These are phyloP conservation scores for Corynespora cassiicola DNA, from an alignment of 2,329 filamentous ascomycete species.

Conservation along the genomic window DNA sequence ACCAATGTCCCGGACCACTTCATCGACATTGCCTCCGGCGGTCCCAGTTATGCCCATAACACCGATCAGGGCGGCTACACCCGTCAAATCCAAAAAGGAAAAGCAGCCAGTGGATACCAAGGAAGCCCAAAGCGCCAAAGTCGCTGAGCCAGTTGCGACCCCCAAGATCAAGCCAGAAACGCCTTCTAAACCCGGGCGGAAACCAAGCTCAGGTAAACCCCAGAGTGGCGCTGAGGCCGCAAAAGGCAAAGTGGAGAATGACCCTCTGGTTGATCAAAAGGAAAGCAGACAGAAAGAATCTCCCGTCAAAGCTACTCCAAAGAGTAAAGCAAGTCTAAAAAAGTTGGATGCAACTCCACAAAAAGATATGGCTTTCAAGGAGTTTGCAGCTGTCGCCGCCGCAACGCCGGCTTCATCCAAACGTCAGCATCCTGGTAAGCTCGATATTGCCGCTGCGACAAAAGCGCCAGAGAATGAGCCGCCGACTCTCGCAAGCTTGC, in stretches of 20 bases:
- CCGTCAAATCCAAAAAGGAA: constrained; percentile 33
- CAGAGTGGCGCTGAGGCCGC: constrained; percentile 15
- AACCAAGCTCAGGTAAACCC: constrained; percentile 16
- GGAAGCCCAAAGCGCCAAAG: constrained; percentile 3
- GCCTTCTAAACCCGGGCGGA: constrained; percentile 23
- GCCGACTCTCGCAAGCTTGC: constrained; percentile 14
- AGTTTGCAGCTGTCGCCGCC: constrained; percentile 8
- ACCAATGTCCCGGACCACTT: constrained; percentile 42
- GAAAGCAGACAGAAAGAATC: constrained; percentile 22
- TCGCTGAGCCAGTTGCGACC: constrained; percentile 5
- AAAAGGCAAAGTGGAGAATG: constrained; percentile 19
- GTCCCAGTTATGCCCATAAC: constrained; percentile 50
- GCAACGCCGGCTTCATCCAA: constrained; percentile 28
- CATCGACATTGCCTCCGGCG: constrained; percentile 39
- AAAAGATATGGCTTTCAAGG: constrained; percentile 23
- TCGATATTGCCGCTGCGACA: constrained; percentile 53
- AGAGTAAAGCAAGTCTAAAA: constrained; percentile 25
- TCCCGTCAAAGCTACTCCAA: constrained; percentile 22
- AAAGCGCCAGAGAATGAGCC: constrained; percentile 28
- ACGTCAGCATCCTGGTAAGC: constrained; percentile 53
- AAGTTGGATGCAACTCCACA: constrained; percentile 19
- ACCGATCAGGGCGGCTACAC: constrained; percentile 36
- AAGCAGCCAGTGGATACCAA: constrained; percentile 21
- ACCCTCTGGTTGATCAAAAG: constrained; percentile 12
- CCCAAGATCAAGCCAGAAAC: constrained; percentile 20